Base-by-base conservation (phyloP, 371 early-diverging fungal species). In the Mucor circinelloides region DNA sequence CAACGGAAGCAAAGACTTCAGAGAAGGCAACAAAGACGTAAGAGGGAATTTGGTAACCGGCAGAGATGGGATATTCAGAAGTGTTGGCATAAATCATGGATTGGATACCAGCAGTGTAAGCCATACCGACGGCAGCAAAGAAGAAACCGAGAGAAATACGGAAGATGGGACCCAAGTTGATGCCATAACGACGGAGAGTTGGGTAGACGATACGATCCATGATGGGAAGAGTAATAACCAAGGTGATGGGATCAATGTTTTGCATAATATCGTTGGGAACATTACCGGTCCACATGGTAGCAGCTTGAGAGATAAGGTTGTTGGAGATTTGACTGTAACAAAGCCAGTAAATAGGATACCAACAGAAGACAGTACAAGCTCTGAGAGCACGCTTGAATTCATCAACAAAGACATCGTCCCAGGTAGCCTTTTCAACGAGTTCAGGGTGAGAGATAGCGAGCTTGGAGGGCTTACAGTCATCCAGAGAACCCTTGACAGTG, bases 271-370 rank as follows among this genome's bases (percentile, higher is more conserved):
- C 90, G 72, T 86, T 87, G 2, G 77, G 90, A 60, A 80, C 86
- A 70, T 58, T 88, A 74, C 90, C 91, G 77, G 76, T 75, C 56
- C 54, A 66, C 93, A 94, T 94, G 67, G 86, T 87, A 58, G 82
- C 84, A 48, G 89, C 90, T 82, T 87, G 87, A 48, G 88, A 89
- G 34, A 93, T 78, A 72, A 94, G 76, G 76, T 92, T 92, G 80
- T 89, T 89, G 61, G 80, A 80, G 84, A 93, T 91, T 78, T 94
- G 91, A 57, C 75, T 70, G 74, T 92, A 92, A 71, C 89, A 85
- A 25, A 90, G 82, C 94, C 94, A 94, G 83, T 89, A 94, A 55
- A 94, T 72, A 17, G 91, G 91, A 67, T 78, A 91, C 81, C 88
- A 88, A 54, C 84, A 69, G 71, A 94, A 91, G 28, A 92, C 87